These are phyloP conservation scores for Penicillium corylophilum DNA, from an alignment of 2,329 filamentous ascomycete species.

Conservation along the genomic window DNA sequence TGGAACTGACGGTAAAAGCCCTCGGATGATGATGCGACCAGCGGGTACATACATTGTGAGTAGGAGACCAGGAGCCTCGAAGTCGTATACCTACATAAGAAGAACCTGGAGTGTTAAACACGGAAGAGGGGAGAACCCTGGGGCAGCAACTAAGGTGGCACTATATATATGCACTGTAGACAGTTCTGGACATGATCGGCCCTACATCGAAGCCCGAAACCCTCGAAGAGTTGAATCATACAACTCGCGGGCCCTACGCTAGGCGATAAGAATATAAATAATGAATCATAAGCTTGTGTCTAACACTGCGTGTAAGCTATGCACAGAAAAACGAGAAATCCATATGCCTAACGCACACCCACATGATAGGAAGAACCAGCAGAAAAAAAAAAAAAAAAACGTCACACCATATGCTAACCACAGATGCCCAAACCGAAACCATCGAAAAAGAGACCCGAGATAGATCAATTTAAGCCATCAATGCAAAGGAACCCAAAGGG, in stretches of 20 bases:
- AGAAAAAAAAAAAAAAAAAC: conserved; percentile 1
- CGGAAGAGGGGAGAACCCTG: too few relatives aligned
- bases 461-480: conserved; percentile 7
- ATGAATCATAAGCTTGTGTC: neutral
- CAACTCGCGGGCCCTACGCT: neutral
- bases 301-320: neutral
- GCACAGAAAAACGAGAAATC: neutral
- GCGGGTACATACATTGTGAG: too few relatives aligned
- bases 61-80: too few relatives aligned
- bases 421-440: conserved; percentile 6
- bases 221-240: too few relatives aligned
- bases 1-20: too few relatives aligned
- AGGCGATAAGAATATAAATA: neutral
- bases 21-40: too few relatives aligned
- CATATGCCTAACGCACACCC: neutral
- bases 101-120: too few relatives aligned
- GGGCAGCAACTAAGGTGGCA: too few relatives aligned
- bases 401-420: conserved; percentile 1
- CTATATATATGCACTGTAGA: too few relatives aligned
- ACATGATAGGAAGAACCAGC: neutral
- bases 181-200: too few relatives aligned
- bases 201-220: too few relatives aligned
- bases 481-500: conserved; percentile 17
- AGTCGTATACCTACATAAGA: too few relatives aligned
- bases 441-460: conserved; percentile 1